phyloP scores from a whole-genome alignment of 345 rosid species.

The Hypericum androsaemum region DNA sequence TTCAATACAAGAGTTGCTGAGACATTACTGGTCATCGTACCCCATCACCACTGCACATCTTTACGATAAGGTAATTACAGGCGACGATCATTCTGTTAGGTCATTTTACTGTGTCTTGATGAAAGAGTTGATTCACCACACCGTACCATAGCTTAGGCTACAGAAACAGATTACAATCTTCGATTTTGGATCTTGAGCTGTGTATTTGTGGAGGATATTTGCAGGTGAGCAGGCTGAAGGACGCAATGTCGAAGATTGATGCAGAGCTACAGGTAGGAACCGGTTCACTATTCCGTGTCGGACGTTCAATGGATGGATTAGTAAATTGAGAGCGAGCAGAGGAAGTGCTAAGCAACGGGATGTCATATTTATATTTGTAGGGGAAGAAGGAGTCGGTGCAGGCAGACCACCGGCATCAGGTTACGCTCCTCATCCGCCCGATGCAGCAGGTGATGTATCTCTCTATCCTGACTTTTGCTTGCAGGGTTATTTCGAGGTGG shows the following conservation, averaged over 20 bases:
- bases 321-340: too few relatives aligned
- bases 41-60: conserved; percentile 73
- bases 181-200: too few relatives aligned
- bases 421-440: conserved; percentile 81
- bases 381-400: conserved; percentile 73
- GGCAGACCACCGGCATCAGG: conserved; percentile 67
- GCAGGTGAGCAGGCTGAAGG: conserved; percentile 79
- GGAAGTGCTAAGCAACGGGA: too few relatives aligned
- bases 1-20: conserved; percentile 67
- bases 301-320: too few relatives aligned
- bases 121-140: too few relatives aligned
- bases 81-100: conserved; percentile 6
- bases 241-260: conserved; percentile 78
- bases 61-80: conserved; percentile 50
- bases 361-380: conserved; percentile 15
- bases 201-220: not conserved
- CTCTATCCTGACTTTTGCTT: not conserved
- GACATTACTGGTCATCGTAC: conserved; percentile 93
- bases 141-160: too few relatives aligned
- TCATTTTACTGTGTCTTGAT: not conserved
- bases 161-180: too few relatives aligned
- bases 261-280: conserved; percentile 63
- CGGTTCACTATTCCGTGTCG: not conserved
- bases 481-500: not conserved
- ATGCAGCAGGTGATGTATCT: conserved; percentile 73